phyloP scores from a whole-genome alignment of 2,329 filamentous ascomycete species.

The Paracamarosporium sp. region DNA sequence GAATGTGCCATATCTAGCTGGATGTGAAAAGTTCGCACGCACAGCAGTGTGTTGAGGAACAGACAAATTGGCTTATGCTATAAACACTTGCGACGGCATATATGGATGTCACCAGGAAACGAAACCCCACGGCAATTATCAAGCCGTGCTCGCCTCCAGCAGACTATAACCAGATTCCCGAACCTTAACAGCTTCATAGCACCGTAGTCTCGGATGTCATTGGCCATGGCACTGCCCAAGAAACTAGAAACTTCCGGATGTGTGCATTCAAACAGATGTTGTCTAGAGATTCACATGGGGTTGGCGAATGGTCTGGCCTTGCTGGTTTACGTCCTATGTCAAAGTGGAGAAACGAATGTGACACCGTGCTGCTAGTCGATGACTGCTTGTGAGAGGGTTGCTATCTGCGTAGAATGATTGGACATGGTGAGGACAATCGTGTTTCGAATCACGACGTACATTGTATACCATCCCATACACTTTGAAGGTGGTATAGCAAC shows the following conservation, averaged over 20 bases:
- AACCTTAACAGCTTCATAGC: conserved; percentile 20
- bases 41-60: conserved; percentile 11
- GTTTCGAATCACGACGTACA: background rate
- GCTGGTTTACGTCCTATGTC: conserved; percentile 4
- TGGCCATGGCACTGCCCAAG: background rate
- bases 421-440: too few relatives aligned
- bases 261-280: conserved; percentile 27
- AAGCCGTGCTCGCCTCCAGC: conserved; percentile 16
- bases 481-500: too few relatives aligned
- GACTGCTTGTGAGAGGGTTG: background rate
- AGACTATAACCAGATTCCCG: conserved; percentile 15
- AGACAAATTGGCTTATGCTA: background rate
- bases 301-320: conserved; percentile 15
- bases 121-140: conserved; percentile 11
- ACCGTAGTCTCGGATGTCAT: background rate
- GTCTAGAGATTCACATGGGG: conserved; percentile 21
- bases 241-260: conserved; percentile 21
- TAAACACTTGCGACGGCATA: background rate
- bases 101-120: conserved; percentile 5
- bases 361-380: background rate
- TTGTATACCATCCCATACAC: too few relatives aligned
- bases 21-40: conserved; percentile 11
- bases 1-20: conserved; percentile 4
- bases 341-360: background rate
- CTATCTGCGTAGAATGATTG: background rate